phyloP scores from a whole-genome alignment of 2,329 filamentous ascomycete genomes.

The Hypoxylon sp. region DNA sequence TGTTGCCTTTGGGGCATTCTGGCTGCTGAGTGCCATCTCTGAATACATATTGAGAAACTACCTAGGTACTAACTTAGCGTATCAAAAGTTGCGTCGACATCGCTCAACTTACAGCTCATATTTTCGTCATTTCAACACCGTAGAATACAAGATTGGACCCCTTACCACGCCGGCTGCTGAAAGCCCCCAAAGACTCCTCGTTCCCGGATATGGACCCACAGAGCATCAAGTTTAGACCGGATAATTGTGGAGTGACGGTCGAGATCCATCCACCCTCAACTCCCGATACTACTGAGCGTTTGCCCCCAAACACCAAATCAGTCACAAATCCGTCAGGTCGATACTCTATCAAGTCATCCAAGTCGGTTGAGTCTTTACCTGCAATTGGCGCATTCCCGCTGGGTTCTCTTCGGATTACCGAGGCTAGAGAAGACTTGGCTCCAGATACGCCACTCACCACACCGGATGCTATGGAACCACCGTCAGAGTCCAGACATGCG shows the following conservation, averaged over 20 bases:
- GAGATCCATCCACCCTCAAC: conserved; percentile 37
- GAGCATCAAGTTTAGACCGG: conserved; percentile 36
- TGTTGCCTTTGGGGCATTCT: neutral
- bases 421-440: conserved; percentile 26
- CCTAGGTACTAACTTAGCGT: neutral
- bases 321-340: conserved; percentile 18
- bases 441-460: conserved; percentile 36
- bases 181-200: conserved; percentile 11
- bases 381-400: conserved; percentile 51
- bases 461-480: conserved; percentile 38
- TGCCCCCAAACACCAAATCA: conserved; percentile 16
- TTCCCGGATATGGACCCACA: conserved; percentile 31
- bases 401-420: conserved; percentile 43
- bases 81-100: neutral
- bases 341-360: conserved; percentile 48
- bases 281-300: conserved; percentile 21
- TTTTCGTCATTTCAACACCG: neutral
- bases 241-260: conserved; percentile 48
- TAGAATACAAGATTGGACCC: neutral
- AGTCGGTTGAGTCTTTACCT: conserved; percentile 52
- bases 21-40: neutral
- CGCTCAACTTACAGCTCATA: neutral
- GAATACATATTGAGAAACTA: neutral
- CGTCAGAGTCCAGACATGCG: conserved; percentile 48
- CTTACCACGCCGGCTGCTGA: conserved; percentile 13